Evolutionary conservation across 2,329 filamentous ascomycete genomes (phyloP).

Genomic region (Curvularia verruculosa): DNA sequence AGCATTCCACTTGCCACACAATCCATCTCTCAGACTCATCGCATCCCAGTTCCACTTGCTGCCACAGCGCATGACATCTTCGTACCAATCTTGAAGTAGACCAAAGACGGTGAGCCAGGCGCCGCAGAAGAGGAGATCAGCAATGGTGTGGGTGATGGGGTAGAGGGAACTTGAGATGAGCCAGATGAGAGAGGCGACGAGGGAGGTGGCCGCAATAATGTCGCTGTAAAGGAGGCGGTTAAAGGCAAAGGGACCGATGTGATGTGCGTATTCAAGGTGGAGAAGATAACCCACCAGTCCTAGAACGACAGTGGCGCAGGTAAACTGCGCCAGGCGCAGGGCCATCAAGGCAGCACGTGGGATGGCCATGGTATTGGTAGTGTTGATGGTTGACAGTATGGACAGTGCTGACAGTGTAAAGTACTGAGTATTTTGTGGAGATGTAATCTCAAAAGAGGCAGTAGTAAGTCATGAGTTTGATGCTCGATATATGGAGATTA

Average conservation of each 20-base stretch:
- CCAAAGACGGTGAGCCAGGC: constrained; percentile 63
- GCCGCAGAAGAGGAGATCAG: constrained; percentile 71
- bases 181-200: neutral
- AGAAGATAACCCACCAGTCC: constrained; percentile 25
- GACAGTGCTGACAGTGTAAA: neutral
- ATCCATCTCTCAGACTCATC: constrained; percentile 50
- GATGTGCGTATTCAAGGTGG: constrained; percentile 40
- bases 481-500: neutral
- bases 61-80: constrained; percentile 28
- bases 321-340: constrained; percentile 67
- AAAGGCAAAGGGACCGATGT: constrained; percentile 61
- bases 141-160: constrained; percentile 70
- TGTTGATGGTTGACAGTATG: neutral
- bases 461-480: neutral
- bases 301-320: constrained; percentile 66
- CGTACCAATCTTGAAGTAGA: constrained; percentile 49
- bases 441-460: neutral
- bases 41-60: constrained; percentile 58
- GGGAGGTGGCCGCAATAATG: constrained; percentile 72
- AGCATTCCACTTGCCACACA: constrained; percentile 73
- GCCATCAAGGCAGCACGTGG: constrained; percentile 60
- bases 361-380: constrained; percentile 21
- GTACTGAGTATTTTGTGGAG: neutral
- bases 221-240: constrained; percentile 77
- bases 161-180: constrained; percentile 55